Conservation (phyloP, 108 stramenopile species). For the Mediolabrus comicus region DNA sequence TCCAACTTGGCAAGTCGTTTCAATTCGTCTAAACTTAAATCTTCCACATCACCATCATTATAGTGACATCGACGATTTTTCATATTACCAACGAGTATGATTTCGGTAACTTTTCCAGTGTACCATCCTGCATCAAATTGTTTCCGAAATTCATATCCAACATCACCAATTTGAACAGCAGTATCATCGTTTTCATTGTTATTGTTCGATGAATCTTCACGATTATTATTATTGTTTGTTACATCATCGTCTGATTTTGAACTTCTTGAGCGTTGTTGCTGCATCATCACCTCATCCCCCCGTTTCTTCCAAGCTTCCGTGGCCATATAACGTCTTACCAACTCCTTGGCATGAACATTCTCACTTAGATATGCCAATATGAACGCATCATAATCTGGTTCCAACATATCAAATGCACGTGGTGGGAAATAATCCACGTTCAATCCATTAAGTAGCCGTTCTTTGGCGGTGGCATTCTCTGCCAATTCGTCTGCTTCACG, state of each 20-base stretch:
- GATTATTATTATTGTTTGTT: not conserved
- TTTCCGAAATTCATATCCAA: slow-evolving; percentile 42
- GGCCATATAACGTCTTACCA: slow-evolving; percentile 27
- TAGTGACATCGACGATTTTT: slow-evolving; percentile 32
- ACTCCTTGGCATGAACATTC: slow-evolving; percentile 28
- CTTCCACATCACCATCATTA: slow-evolving; percentile 35
- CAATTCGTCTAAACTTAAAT: slow-evolving; percentile 33
- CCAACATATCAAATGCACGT: slow-evolving; percentile 37
- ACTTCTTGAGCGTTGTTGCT: too few relatives aligned
- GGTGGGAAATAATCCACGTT: slow-evolving; percentile 23
- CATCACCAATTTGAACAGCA: slow-evolving; percentile 5
- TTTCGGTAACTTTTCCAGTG: slow-evolving; percentile 30
- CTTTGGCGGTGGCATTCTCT: slow-evolving; percentile 9
- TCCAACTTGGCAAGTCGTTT: slow-evolving; percentile 28
- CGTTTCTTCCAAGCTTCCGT: not conserved
- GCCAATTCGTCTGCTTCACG: slow-evolving; percentile 1
- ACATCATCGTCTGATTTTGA: not conserved
- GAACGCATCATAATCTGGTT: slow-evolving; percentile 46
- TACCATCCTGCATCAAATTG: slow-evolving; percentile 37
- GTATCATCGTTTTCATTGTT: not conserved
- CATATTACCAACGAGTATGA: slow-evolving; percentile 17
- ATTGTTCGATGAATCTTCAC: not conserved
- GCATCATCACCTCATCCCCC: not conserved
- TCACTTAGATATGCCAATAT: slow-evolving; percentile 37
- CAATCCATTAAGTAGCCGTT: slow-evolving; percentile 10